phyloP scores from a whole-genome alignment of 768 basidiomycete genomes.

The Artomyces pyxidatus region DNA sequence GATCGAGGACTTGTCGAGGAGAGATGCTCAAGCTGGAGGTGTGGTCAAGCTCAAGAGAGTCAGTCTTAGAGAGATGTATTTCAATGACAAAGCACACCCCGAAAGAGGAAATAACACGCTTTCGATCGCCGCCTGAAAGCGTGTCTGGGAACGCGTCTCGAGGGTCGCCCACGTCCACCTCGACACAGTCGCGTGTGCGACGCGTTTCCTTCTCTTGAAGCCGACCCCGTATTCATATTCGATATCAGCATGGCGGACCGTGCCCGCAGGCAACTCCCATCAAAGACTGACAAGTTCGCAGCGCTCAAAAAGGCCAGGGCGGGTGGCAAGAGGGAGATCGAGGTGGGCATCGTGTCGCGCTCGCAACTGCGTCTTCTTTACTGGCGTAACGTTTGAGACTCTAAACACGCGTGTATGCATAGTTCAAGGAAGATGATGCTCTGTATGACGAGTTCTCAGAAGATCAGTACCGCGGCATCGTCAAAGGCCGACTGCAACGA shows the following conservation, averaged over 20 bases:
- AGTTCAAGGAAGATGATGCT: conserved; percentile 46
- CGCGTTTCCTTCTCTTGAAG: not conserved
- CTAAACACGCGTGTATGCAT: conserved; percentile 15
- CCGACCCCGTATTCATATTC: too few species aligned
- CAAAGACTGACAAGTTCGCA: conserved; percentile 40
- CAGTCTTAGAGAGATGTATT: too few species aligned
- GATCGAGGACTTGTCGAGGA: too few species aligned
- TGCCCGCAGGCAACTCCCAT: conserved; percentile 18
- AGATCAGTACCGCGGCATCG: conserved; percentile 81
- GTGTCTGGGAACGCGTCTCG: conserved; percentile 12
- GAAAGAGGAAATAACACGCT: conserved; percentile 14
- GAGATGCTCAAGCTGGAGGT: too few species aligned
- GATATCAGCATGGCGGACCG: conserved; percentile 28
- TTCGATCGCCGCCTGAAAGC: conserved; percentile 23
- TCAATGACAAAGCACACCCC: too few species aligned
- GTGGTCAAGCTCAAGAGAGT: too few species aligned
- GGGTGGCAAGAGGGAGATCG: conserved; percentile 52
- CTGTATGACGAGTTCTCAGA: conserved; percentile 90
- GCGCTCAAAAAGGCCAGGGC: conserved; percentile 40
- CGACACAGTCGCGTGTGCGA: conserved; percentile 1
- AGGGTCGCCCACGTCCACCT: not conserved
- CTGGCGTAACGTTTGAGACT: not conserved
- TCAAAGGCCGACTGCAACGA: conserved; percentile 67
- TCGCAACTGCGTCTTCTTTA: conserved; percentile 2
- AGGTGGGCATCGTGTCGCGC: conserved; percentile 6